Conservation (phyloP, 2,329 filamentous ascomycete genomes). For the Pestalotiopsis sp. region DNA sequence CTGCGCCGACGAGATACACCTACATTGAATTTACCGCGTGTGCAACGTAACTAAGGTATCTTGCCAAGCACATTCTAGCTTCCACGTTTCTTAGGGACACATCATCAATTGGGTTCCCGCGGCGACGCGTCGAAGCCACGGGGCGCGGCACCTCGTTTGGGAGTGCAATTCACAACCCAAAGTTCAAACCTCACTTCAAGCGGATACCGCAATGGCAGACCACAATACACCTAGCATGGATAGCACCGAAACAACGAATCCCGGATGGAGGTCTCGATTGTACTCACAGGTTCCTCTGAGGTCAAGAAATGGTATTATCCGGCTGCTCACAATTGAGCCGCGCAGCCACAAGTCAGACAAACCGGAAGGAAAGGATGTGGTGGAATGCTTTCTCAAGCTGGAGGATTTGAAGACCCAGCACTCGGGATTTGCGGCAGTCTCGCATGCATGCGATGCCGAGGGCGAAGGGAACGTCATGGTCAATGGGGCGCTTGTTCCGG, state of each 20-base stretch:
- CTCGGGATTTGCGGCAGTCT: conserved; percentile 21
- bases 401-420: conserved; percentile 20
- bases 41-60: not conserved
- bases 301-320: conserved; percentile 23
- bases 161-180: not conserved
- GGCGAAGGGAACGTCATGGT: conserved; percentile 15
- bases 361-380: conserved; percentile 12
- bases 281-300: conserved; percentile 25
- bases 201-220: not conserved
- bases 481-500: not conserved
- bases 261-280: conserved; percentile 22
- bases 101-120: not conserved
- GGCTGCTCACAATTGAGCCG: conserved; percentile 25
- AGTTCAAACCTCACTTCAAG: not conserved
- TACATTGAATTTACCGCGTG: not conserved
- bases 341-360: conserved; percentile 15
- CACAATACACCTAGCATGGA: not conserved
- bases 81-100: not conserved
- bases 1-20: not conserved
- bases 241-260: not conserved
- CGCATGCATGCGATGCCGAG: conserved; percentile 19
- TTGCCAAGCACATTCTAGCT: not conserved
- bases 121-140: not conserved
- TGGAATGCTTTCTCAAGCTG: conserved; percentile 24
- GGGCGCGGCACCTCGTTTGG: not conserved